Base-by-base conservation (phyloP, 148 eudicot genomes). In the Rhododendron mucronatum region DNA sequence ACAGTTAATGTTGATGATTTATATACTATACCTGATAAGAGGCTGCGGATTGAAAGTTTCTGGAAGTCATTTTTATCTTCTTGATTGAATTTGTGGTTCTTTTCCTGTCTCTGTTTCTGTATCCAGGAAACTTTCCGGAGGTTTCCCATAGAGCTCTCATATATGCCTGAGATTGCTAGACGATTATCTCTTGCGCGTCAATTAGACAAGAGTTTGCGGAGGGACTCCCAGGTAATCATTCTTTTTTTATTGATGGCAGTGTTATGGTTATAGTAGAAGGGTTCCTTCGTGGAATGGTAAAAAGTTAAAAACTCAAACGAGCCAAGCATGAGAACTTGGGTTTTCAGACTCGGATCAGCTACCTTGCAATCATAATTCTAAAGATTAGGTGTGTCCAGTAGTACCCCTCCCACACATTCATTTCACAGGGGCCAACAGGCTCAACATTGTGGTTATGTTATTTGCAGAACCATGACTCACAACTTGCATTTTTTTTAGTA, bases 101-200 rank as follows among this genome's bases (percentile, higher is more conserved):
- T 81, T 50, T 81, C n/a, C n/a, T 30, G 20, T 20, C 47, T 88
- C 85, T 87, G 67, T 30, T 76, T 76, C 83, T 80, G 57, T 44
- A 55, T 90, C 83, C 96, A 96, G 99, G 95, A 93, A 81, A 89
- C 90, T 83, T 93, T 96, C 85, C 94, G 91, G 78, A 92, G 93
- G 71, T 96, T 96, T 91, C 99, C 99, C 41, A 88, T 95, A 79
- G 92, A 93, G 71, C 87, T 86, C 78, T 91, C 99, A 44, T 96
- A 94, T 90, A 95, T 95, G 96, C 93, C 96, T 30, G 99, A 93
- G 90, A 89, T 96, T 90, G 48, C 86, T 87, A 96, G 92, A 80
- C 91, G 95, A 47, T 88, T 93, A 84, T 96, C 99, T 86, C 94
- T 96, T 89, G 98, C 99, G 26, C 93, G 93, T 51, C 98, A 96